Evolutionary conservation across 805 yeast genomes (phyloP).

Genomic region (Starmerella bacillaris): DNA sequence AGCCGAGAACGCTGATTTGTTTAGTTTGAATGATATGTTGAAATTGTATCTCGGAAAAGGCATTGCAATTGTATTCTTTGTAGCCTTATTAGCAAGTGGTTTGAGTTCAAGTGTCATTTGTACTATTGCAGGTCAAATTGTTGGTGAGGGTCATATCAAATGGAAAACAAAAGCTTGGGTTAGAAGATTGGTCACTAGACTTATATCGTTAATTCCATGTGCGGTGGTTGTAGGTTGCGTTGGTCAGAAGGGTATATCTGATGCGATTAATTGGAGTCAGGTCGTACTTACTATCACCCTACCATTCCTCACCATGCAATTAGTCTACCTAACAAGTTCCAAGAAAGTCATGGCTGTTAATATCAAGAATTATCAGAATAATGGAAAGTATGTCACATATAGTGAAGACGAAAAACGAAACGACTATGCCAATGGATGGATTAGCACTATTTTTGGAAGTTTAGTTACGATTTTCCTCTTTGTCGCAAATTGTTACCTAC

Average conservation of each 20-base stretch:
- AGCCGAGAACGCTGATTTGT: conserved; percentile 57
- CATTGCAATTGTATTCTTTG: conserved; percentile 70
- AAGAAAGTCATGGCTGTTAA: conserved; percentile 41
- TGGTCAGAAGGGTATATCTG: conserved; percentile 54
- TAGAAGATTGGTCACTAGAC: conserved; percentile 59
- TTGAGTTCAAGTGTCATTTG: conserved; percentile 86
- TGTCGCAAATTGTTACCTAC: conserved; percentile 49
- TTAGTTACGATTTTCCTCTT: conserved; percentile 55
- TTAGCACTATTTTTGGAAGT: conserved; percentile 34
- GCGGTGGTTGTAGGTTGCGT: conserved; percentile 48
- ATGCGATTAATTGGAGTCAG: conserved; percentile 70
- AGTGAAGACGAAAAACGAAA: conserved; percentile 9
- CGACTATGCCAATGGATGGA: conserved; percentile 37
- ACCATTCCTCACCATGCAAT: conserved; percentile 72
- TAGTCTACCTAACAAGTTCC: conserved; percentile 61
- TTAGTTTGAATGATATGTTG: conserved; percentile 53
- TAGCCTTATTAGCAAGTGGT: conserved; percentile 71
- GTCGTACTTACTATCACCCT: conserved; percentile 64
- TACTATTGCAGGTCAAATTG: conserved; percentile 85
- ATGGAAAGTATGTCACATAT: neutral
- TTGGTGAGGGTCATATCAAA: conserved; percentile 71
- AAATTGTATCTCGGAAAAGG: conserved; percentile 44
- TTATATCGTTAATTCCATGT: conserved; percentile 68
- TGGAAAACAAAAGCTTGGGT: conserved; percentile 73
- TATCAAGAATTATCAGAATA: conserved; percentile 9